A percentile compares a stretch with the other conserved stretches of the same genome.
Evolutionary conservation across 2,329 filamentous ascomycete genomes (phyloP).

Genomic region (Thermothelomyces thermophilus): DNA sequence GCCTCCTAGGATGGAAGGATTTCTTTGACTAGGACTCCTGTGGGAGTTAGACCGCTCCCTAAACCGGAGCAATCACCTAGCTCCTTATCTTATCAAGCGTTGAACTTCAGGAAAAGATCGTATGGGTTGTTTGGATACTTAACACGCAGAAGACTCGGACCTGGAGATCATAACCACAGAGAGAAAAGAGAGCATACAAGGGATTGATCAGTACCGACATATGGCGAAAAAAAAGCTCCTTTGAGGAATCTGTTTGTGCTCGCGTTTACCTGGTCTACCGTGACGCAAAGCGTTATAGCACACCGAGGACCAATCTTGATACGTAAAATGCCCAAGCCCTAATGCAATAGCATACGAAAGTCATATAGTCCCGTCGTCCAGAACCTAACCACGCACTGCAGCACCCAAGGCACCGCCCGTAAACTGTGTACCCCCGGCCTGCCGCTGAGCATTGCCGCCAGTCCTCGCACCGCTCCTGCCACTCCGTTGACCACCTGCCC

Average conservation of each 20-base stretch:
- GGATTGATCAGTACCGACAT: background rate
- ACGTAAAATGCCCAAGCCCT: constrained; percentile 24
- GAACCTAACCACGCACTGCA: constrained; percentile 52
- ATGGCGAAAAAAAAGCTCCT: background rate
- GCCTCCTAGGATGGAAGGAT: too few species aligned
- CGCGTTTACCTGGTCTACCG: constrained; percentile 19
- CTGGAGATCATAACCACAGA: too few species aligned
- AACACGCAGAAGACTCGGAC: too few species aligned
- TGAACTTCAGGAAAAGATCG: too few species aligned
- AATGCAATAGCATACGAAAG: constrained; percentile 25
- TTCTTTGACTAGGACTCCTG: too few species aligned
- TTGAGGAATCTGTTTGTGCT: constrained; percentile 17
- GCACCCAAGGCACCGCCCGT: constrained; percentile 73
- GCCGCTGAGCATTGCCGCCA: constrained; percentile 55
- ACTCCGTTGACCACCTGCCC: constrained; percentile 54
- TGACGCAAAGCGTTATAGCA: constrained; percentile 19
- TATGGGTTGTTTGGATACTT: too few species aligned
- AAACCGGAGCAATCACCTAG: too few species aligned
- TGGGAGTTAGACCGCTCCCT: too few species aligned
- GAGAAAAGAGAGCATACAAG: too few species aligned
- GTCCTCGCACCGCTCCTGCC: constrained; percentile 55
- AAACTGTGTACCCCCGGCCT: constrained; percentile 70
- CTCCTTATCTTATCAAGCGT: too few species aligned
- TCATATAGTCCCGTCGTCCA: constrained; percentile 12
- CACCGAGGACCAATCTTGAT: constrained; percentile 22